Percentiles rank a stretch among this genome's conserved stretches.
Evolutionary conservation across 371 early-diverging fungal genomes (phyloP).

Genomic region (Umbelopsis sp.): DNA sequence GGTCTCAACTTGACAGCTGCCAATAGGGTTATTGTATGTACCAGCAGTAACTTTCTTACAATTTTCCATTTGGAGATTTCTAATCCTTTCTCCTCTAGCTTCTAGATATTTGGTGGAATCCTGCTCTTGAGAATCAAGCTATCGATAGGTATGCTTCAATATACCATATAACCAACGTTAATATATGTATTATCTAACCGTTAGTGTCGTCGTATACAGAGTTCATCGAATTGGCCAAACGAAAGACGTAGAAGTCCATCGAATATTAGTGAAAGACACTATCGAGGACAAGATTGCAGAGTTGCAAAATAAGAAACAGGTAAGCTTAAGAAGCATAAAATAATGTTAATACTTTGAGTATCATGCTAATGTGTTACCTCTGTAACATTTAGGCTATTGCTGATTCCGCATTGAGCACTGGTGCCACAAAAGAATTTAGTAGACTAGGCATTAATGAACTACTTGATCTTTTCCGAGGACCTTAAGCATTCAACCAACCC

Average conservation of each 20-base stretch:
- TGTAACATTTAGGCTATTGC: neutral
- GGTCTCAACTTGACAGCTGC: constrained; percentile 83
- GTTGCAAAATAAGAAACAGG: constrained; percentile 43
- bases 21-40: constrained; percentile 27
- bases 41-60: neutral
- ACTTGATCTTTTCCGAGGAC: neutral
- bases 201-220: neutral
- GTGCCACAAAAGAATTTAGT: neutral
- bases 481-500: neutral
- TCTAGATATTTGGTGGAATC: constrained; percentile 76
- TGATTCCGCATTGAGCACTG: neutral
- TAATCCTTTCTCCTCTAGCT: constrained; percentile 30
- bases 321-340: neutral
- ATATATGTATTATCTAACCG: neutral
- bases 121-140: constrained; percentile 66
- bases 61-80: neutral
- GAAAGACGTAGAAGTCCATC: constrained; percentile 28
- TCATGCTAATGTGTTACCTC: too few species aligned
- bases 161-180: neutral
- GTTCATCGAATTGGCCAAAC: constrained; percentile 42
- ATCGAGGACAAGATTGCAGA: constrained; percentile 55
- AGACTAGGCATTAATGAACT: neutral
- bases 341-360: too few species aligned
- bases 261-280: constrained; percentile 31
- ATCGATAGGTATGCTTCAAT: constrained; percentile 56